Conservation (phyloP, 2,329 filamentous ascomycete species). For the Fusarium buharicum region DNA sequence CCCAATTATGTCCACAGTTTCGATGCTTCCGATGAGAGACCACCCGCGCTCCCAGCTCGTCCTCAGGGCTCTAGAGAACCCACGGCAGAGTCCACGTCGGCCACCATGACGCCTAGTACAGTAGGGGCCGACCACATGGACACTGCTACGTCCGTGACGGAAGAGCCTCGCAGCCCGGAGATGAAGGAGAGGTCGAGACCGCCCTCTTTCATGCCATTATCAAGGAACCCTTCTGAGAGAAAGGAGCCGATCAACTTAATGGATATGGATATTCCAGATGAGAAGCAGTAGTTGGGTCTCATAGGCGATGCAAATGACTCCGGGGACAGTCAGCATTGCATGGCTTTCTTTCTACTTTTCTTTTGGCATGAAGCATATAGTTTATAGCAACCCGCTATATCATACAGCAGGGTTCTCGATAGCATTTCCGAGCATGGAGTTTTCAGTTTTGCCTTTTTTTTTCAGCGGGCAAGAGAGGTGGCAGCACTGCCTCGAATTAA, state of each 20-base stretch:
- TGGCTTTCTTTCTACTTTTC: neutral
- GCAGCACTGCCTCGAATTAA: slow-evolving; percentile 6
- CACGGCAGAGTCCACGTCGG: slow-evolving; percentile 41
- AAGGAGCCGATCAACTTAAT: slow-evolving; percentile 45
- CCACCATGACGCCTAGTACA: slow-evolving; percentile 43
- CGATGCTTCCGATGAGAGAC: slow-evolving; percentile 18
- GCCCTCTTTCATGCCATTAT: slow-evolving; percentile 42
- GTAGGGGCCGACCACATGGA: slow-evolving; percentile 38
- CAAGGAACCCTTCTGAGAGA: slow-evolving; percentile 33
- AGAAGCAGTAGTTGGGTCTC: slow-evolving; percentile 19
- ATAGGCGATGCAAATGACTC: neutral
- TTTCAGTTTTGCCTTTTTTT: slow-evolving; percentile 11
- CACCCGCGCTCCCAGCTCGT: slow-evolving; percentile 20
- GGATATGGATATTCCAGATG: slow-evolving; percentile 53
- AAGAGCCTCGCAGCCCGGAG: slow-evolving; percentile 52
- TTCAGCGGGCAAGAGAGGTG: neutral
- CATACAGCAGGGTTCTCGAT: slow-evolving; percentile 4
- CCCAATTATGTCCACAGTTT: slow-evolving; percentile 30
- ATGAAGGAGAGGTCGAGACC: slow-evolving; percentile 57
- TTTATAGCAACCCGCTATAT: neutral
- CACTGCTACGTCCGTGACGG: slow-evolving; percentile 4
- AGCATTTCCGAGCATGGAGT: slow-evolving; percentile 34
- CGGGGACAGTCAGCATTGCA: slow-evolving; percentile 5
- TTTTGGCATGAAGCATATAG: slow-evolving; percentile 2
- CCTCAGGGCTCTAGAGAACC: slow-evolving; percentile 19